A percentile compares a stretch with the other conserved stretches of the same genome.
Conservation (phyloP, 768 basidiomycete genomes). For the Tephrocybe rancida region DNA sequence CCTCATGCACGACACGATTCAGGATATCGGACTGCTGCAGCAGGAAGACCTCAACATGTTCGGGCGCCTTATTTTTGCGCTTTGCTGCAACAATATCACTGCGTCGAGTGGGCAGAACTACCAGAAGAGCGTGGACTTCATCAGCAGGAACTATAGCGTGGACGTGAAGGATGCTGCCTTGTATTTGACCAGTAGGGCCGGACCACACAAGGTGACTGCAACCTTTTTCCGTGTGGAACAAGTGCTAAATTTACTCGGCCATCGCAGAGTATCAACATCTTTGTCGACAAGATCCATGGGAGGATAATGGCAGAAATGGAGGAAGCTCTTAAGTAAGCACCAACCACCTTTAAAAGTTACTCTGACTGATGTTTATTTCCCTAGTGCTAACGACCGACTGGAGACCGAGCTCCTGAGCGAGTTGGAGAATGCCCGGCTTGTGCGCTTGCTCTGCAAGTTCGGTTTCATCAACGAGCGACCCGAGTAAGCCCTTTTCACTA, state of each 20-base stretch:
- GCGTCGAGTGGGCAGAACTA: constrained; percentile 64
- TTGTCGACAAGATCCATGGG: constrained; percentile 79
- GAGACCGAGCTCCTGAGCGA: constrained; percentile 87
- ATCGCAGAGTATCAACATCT: constrained; percentile 72
- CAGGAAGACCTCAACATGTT: constrained; percentile 91
- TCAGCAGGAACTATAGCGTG: constrained; percentile 71
- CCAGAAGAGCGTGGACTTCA: constrained; percentile 73
- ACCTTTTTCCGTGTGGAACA: neutral
- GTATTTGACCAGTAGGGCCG: constrained; percentile 76
- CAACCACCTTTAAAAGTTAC: neutral
- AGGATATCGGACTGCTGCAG: constrained; percentile 62
- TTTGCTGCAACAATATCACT: constrained; percentile 71
- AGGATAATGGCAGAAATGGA: constrained; percentile 80
- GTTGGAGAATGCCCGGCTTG: constrained; percentile 91
- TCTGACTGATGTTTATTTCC: neutral
- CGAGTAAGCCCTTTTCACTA: constrained; percentile 63
- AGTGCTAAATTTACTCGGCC: neutral
- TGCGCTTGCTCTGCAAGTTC: constrained; percentile 89
- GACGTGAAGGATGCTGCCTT: constrained; percentile 83
- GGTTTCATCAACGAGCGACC: constrained; percentile 99
- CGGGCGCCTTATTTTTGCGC: constrained; percentile 77
- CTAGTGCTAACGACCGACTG: constrained; percentile 77
- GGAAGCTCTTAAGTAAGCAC: constrained; percentile 72
- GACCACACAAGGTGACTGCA: constrained; percentile 56
- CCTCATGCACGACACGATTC: constrained; percentile 70